phyloP scores from a whole-genome alignment of 495 filamentous ascomycete genomes.

The Penicillium samsonianum region DNA sequence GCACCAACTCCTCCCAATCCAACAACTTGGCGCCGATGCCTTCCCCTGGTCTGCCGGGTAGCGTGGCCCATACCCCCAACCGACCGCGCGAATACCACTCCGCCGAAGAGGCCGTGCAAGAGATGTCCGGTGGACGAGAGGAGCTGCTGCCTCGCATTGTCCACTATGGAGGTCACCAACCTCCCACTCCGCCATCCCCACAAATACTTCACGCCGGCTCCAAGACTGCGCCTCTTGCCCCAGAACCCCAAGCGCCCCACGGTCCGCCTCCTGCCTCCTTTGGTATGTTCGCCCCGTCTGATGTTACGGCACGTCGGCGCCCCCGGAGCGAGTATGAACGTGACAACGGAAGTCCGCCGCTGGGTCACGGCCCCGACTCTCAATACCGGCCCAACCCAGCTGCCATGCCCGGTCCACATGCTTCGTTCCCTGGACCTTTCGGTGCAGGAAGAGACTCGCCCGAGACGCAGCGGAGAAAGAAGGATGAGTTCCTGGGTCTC shows the following conservation, averaged over 20 bases:
- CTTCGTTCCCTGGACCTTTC: slow-evolving; percentile 66
- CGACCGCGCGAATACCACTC: slow-evolving; percentile 88
- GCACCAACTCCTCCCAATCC: slow-evolving; percentile 69
- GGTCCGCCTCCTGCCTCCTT: slow-evolving; percentile 29
- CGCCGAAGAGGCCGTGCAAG: slow-evolving; percentile 90
- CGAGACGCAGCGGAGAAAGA: slow-evolving; percentile 82
- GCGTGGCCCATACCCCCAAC: slow-evolving; percentile 51
- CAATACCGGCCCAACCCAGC: slow-evolving; percentile 64
- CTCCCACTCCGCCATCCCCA: slow-evolving; percentile 91
- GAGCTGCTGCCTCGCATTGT: slow-evolving; percentile 90
- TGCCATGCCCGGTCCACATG: slow-evolving; percentile 59
- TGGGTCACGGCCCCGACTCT: slow-evolving; percentile 46
- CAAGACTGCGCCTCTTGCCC: slow-evolving; percentile 40
- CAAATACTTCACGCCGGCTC: slow-evolving; percentile 39
- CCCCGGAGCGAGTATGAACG: slow-evolving; percentile 87
- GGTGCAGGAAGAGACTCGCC: slow-evolving; percentile 79
- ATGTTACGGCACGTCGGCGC: slow-evolving; percentile 66
- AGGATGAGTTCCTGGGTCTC: slow-evolving; percentile 86
- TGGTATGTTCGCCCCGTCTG: slow-evolving; percentile 29
- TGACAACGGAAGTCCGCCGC: slow-evolving; percentile 58
- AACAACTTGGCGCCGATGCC: slow-evolving; percentile 63
- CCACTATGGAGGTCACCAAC: slow-evolving; percentile 87
- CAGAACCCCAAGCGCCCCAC: slow-evolving; percentile 21
- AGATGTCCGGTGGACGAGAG: slow-evolving; percentile 85
- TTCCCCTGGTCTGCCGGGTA: slow-evolving; percentile 66